phyloP scores from a whole-genome alignment of 2,329 filamentous ascomycete genomes.

The Fusarium mangiferae region DNA sequence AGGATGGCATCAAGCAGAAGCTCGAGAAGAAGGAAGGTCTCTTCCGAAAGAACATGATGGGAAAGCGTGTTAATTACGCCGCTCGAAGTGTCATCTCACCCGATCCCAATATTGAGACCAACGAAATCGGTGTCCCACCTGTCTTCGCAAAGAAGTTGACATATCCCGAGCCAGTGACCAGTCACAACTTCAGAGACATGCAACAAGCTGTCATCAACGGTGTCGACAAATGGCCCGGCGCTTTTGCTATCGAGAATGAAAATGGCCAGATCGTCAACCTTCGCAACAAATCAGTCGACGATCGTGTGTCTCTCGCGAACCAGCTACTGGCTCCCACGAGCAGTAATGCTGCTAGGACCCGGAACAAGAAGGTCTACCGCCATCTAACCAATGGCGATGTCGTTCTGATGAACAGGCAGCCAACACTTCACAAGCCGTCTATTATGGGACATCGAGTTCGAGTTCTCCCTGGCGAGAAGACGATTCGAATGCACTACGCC shows the following conservation, averaged over 20 bases:
- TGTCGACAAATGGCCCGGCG: slow-evolving; percentile 91
- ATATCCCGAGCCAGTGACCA: slow-evolving; percentile 96
- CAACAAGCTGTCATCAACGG: slow-evolving; percentile 97
- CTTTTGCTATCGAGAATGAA: slow-evolving; percentile 94
- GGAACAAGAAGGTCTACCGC: slow-evolving; percentile 95
- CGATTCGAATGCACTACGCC: slow-evolving; percentile 99
- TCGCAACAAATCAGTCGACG: slow-evolving; percentile 86
- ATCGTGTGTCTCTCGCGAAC: slow-evolving; percentile 89
- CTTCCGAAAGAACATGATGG: slow-evolving; percentile 99
- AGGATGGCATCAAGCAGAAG: slow-evolving; percentile 97
- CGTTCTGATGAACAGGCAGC: slow-evolving; percentile 98
- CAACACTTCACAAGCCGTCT: slow-evolving; percentile 96
- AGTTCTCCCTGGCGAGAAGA: slow-evolving; percentile 93
- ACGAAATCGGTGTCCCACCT: slow-evolving; percentile 98
- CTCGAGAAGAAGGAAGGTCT: slow-evolving; percentile 98
- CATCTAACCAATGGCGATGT: slow-evolving; percentile 97
- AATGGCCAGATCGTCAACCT: slow-evolving; percentile 91
- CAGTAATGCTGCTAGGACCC: slow-evolving; percentile 76
- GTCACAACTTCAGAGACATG: slow-evolving; percentile 95
- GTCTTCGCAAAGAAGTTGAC: slow-evolving; percentile 97
- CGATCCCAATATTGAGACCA: slow-evolving; percentile 98
- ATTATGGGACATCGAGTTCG: slow-evolving; percentile 98
- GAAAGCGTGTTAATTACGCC: slow-evolving; percentile 98
- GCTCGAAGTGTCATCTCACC: slow-evolving; percentile 98
- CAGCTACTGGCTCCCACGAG: slow-evolving; percentile 88